Percentiles rank a stretch among this genome's conserved stretches.
Evolutionary conservation across 176 grass and related monocot genomes (phyloP).

Genomic region (Saccharum officinarum): DNA sequence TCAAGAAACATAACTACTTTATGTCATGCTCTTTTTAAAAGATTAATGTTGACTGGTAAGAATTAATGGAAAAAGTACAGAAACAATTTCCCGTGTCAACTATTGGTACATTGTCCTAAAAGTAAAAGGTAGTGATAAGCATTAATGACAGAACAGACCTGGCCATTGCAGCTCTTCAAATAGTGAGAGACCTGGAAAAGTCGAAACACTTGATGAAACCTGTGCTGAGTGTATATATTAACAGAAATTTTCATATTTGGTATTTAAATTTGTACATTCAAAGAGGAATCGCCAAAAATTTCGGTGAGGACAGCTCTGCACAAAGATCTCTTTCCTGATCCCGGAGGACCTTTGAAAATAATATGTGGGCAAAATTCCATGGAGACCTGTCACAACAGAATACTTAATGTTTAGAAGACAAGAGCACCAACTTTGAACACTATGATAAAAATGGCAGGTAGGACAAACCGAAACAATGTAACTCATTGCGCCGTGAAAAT

Average conservation of each 20-base stretch:
- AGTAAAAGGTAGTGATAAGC: neutral
- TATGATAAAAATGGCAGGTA: neutral
- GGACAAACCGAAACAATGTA: neutral
- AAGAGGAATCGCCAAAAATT: slow-evolving; percentile 67
- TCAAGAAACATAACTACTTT: neutral
- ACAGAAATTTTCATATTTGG: slow-evolving; percentile 10
- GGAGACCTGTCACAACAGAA: slow-evolving; percentile 42
- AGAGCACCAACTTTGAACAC: slow-evolving; percentile 4
- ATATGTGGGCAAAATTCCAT: slow-evolving; percentile 56
- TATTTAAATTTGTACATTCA: slow-evolving; percentile 54
- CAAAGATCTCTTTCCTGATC: slow-evolving; percentile 73
- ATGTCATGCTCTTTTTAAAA: neutral
- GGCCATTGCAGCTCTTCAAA: slow-evolving; percentile 62
- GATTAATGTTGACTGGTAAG: neutral
- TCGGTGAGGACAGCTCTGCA: slow-evolving; percentile 58
- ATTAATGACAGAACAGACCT: slow-evolving; percentile 45
- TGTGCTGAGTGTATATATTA: neutral
- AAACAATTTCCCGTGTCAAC: neutral
- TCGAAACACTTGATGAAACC: slow-evolving; percentile 21
- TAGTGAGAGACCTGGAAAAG: slow-evolving; percentile 65
- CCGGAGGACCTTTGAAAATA: slow-evolving; percentile 69
- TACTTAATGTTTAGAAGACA: slow-evolving; percentile 20
- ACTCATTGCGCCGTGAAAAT: neutral
- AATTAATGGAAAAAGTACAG: neutral
- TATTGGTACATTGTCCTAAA: neutral